These are phyloP conservation scores for Pochonia chlamydosporia DNA, from an alignment of 2,329 filamentous ascomycete species.

Conservation along the genomic window DNA sequence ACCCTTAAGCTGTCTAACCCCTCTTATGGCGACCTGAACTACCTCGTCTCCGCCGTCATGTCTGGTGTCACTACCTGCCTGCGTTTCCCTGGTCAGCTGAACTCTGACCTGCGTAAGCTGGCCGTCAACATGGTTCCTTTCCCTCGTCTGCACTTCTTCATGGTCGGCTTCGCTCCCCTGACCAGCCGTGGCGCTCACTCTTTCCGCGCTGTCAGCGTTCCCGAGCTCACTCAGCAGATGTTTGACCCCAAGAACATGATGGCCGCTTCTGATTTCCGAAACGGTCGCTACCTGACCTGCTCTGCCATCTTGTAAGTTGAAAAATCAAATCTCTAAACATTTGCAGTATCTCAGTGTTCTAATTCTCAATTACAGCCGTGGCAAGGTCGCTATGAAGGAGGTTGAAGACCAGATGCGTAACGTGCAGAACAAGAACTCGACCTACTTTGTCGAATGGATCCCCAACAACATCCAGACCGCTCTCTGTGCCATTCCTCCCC, in stretches of 20 bases:
- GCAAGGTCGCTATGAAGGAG: conserved; percentile 99
- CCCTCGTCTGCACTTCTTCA: conserved; percentile 99
- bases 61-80: conserved; percentile 97
- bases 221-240: conserved; percentile 99
- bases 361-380: conserved; percentile 56
- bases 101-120: conserved; percentile 99
- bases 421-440: conserved; percentile 98
- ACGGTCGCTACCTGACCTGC: conserved; percentile 98
- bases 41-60: conserved; percentile 99
- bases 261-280: conserved; percentile 99
- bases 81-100: conserved; percentile 98
- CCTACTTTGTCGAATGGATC: conserved; percentile 99
- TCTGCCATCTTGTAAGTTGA: conserved; percentile 85
- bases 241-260: conserved; percentile 99
- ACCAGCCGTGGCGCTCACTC: conserved; percentile 80
- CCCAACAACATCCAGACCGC: conserved; percentile 99
- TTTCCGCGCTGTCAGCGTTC: conserved; percentile 96
- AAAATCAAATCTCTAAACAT: background rate
- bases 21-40: conserved; percentile 98
- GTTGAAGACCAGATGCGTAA: conserved; percentile 99
- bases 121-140: conserved; percentile 99
- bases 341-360: background rate
- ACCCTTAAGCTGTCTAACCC: conserved; percentile 98
- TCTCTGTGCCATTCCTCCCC: conserved; percentile 96
- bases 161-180: conserved; percentile 98